Base-by-base conservation (phyloP, 805 yeast species). In the Teunomyces stri region DNA sequence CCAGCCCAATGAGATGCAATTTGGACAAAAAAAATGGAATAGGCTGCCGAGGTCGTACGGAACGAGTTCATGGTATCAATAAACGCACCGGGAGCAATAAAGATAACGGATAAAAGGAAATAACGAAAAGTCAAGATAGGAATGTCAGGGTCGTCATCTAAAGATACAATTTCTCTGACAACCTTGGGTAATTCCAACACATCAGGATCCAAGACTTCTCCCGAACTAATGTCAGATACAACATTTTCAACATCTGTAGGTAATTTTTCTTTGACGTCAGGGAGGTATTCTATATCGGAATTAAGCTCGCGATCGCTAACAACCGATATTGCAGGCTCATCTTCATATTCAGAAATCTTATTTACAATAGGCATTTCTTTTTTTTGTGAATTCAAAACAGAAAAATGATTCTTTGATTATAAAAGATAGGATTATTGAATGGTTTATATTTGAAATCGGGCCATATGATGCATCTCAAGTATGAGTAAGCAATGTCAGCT, bases 11-110 rank as follows among this genome's bases (percentile, higher is more conserved):
- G 77, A 3, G 74, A 62, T 5, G 71, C 70, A 43, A 78, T 74
- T 54, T 78, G 82, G 2, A 78, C 82, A 54, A 78, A 76, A 45
- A 78, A 68, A 15, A 78, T 74, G 25, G 79, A 74, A 51, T 76
- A 78, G 0, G 79, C 76, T 2, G 81, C 81, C 5, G 75, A 65
- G 1, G 75, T 71, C n/a, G 75, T 71, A 27, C 76, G 56, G 55
- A 61, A 71, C 11, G 71, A 64, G 50, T 71, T 71, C 66, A 71
- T 62, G 2, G 75, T 71, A 36, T 64, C 72, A 6, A 70, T 64
- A 45, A 71, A 69, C 0, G 76, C 76, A 5, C 75, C 76, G 3
- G 76, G 76, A 4, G 65, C 52, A 18, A 72, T 62, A 43, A 72
- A 68, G 0, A 71, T 30, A 6, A 63, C 54, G 3, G 74, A 55